Evolutionary conservation across 2,329 filamentous ascomycete species (phyloP), one percentile per base, ranked within the genome.

Genomic region (Colletotrichum australisinense): DNA sequence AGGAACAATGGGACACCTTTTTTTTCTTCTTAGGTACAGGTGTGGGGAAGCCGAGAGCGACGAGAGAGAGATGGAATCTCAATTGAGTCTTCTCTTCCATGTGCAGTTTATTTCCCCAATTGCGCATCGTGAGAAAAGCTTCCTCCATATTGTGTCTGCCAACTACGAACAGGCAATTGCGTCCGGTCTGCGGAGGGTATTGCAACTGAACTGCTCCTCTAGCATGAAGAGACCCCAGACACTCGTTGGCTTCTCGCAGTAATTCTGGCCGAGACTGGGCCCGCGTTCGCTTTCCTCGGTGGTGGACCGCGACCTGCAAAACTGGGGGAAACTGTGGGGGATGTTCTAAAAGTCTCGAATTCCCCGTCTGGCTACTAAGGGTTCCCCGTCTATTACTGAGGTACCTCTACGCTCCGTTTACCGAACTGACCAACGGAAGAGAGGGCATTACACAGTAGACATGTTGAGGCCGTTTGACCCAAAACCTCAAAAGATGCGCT

Each of bases 201-300:
- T 66, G 38, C 52, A 42, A 60, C n/a, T 66, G 26, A 16, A 22
- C 11, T 24, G 26, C 60, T 38, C 28, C 22, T 62, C 28, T 38
- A 28, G 65, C 32, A 62, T 42, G 42, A 65, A 11, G 56, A 2
- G 46, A 42, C 53, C 22, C 22, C n/a, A 22, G 14, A 26, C 42
- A 16, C 24, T 42, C 58, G 56, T 58, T 73, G 56, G 19, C 67
- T 26, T 28, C 67, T 73, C 71, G 71, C 56, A 73, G 71, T 63
- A 73, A 71, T 73, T 73, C 71, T 73, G 71, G 71, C 71, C 71
- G 71, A 73, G 60, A n/a, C 46, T 9, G 71, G 56, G 38, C 67
- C 56, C 64, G 67, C 55, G 56, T 66, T 70, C 67, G 70, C 70
- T 66, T 49, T 35, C 67, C 65, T 73, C 70, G 67, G 67, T 71